phyloP scores from a whole-genome alignment of 2,329 filamentous ascomycete genomes.

The Calonectria pseudoreteaudii region DNA sequence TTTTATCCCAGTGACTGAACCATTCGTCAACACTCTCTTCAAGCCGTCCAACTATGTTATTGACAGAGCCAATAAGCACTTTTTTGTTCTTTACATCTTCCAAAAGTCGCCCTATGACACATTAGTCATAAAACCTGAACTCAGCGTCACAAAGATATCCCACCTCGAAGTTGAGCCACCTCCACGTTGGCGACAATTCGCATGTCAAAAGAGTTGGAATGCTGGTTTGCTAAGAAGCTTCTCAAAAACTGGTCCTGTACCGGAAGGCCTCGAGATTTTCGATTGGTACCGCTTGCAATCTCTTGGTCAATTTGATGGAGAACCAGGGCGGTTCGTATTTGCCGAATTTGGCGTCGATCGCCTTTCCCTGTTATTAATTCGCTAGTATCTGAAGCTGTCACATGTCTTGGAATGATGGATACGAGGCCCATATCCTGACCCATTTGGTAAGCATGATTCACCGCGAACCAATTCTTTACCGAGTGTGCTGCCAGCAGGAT shows the following conservation, averaged over 20 bases:
- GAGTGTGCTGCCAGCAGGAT: background rate
- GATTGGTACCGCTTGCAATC: background rate
- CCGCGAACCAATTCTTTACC: background rate
- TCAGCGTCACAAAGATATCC: background rate
- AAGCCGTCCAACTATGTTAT: background rate
- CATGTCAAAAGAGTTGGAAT: background rate
- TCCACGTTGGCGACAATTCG: background rate
- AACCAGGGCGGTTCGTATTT: background rate
- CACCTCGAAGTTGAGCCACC: background rate
- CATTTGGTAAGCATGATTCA: background rate
- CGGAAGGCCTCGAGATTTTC: background rate
- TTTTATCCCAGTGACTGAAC: background rate
- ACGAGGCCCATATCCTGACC: background rate
- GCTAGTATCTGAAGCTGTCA: background rate
- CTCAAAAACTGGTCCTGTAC: background rate
- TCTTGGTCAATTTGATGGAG: slow-evolving; percentile 1
- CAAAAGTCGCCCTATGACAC: background rate
- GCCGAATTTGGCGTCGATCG: background rate
- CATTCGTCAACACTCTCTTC: background rate
- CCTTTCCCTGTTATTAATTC: no score
- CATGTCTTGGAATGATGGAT: background rate
- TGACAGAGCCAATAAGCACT: background rate
- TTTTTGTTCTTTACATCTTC: background rate
- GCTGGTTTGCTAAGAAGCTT: background rate
- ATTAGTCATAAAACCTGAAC: background rate